Evolutionary conservation across 768 basidiomycete species (phyloP).

Genomic region (Paxillus ammoniavirescens): DNA sequence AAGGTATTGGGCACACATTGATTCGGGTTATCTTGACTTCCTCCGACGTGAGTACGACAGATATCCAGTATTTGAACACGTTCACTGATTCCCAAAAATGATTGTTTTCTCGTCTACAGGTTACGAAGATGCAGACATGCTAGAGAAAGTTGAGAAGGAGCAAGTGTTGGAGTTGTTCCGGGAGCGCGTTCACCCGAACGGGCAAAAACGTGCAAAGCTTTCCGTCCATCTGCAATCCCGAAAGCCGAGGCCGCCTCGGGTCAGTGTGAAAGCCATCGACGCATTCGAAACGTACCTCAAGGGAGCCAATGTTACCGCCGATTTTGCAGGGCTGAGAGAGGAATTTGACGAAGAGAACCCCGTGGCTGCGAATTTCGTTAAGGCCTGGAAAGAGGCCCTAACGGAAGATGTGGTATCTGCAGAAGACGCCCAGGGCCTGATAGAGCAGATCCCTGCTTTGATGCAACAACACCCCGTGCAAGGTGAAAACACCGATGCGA

Average conservation of each 20-base stretch:
- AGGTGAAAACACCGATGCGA: conserved; percentile 47
- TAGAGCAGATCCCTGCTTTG: conserved; percentile 56
- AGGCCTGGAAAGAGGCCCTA: conserved; percentile 55
- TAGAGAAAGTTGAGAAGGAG: conserved; percentile 66
- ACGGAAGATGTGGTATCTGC: conserved; percentile 39
- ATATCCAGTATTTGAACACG: neutral
- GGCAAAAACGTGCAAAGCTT: conserved; percentile 71
- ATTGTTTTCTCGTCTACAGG: conserved; percentile 40
- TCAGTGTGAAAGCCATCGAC: conserved; percentile 62
- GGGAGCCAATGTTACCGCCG: conserved; percentile 45
- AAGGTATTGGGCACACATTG: conserved; percentile 70
- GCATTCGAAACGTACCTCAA: conserved; percentile 58
- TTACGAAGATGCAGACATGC: conserved; percentile 63
- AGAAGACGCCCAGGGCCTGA: conserved; percentile 44
- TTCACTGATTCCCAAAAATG: neutral
- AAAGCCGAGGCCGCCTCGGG: conserved; percentile 54
- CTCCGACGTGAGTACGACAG: conserved; percentile 60
- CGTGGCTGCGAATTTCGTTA: conserved; percentile 54
- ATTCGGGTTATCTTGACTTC: conserved; percentile 85
- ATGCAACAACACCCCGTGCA: conserved; percentile 55
- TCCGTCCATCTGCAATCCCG: conserved; percentile 81
- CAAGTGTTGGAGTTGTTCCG: conserved; percentile 75
- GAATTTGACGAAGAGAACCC: conserved; percentile 57
- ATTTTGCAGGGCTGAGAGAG: conserved; percentile 50
- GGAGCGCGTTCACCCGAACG: conserved; percentile 65